Conservation (phyloP, 305 asterid species). For the Plantago coronopus region DNA sequence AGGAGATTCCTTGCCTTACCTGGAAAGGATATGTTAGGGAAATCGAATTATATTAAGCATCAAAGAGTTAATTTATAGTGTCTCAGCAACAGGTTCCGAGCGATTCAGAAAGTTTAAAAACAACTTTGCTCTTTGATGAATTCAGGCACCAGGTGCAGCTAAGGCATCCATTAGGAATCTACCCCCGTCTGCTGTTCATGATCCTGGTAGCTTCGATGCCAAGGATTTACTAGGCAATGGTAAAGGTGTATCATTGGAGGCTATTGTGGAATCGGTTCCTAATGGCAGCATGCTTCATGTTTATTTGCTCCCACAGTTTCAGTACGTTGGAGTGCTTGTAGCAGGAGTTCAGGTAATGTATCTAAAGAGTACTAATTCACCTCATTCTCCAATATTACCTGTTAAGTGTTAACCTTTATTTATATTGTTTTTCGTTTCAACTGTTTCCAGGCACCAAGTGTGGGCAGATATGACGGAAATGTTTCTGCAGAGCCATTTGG, state of each 20-base stretch:
- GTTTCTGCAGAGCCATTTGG: constrained; percentile 82
- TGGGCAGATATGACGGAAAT: constrained; percentile 40
- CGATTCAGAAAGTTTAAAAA: too few species aligned
- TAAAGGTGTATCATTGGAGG: constrained; percentile 89
- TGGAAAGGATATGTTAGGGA: too few species aligned
- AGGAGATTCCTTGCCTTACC: too few species aligned
- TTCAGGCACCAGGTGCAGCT: constrained; percentile 79
- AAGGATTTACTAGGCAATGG: constrained; percentile 65
- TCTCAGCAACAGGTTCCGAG: too few species aligned
- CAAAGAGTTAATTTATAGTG: too few species aligned
- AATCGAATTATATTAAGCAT: too few species aligned
- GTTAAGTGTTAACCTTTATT: not conserved
- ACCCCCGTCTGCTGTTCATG: constrained; percentile 87
- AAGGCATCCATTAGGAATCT: constrained; percentile 69
- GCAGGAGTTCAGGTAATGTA: constrained; percentile 94
- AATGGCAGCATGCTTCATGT: constrained; percentile 96
- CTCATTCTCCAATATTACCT: too few species aligned
- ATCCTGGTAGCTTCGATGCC: constrained; percentile 75
- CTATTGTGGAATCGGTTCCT: constrained; percentile 88
- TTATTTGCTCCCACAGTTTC: constrained; percentile 91
- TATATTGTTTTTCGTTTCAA: constrained; percentile 2
- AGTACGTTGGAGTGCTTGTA: constrained; percentile 79
- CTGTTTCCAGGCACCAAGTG: constrained; percentile 67
- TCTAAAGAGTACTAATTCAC: too few species aligned
- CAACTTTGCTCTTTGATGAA: constrained; percentile 13